These are phyloP conservation scores for Sambucus nigra DNA, from an alignment of 129 eudicot species.

Conservation along the genomic window DNA sequence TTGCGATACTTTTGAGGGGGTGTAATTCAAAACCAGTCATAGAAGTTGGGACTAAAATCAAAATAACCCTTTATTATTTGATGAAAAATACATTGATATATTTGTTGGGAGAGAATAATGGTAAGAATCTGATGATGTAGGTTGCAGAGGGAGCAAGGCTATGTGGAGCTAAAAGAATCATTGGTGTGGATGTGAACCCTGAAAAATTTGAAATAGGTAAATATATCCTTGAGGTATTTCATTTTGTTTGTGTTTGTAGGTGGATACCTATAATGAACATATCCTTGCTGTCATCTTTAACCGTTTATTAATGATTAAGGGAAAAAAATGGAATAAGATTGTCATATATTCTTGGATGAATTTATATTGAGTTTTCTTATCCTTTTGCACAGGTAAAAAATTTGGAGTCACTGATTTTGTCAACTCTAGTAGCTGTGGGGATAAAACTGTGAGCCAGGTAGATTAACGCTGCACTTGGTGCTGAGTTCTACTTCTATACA, in stretches of 20 bases:
- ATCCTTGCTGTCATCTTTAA: not conserved
- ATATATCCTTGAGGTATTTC: not conserved
- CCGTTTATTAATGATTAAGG: not conserved
- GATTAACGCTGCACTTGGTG: not conserved
- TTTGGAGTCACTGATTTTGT: slow-evolving; percentile 92
- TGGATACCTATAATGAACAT: not conserved
- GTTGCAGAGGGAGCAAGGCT: slow-evolving; percentile 92
- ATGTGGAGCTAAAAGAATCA: slow-evolving; percentile 67
- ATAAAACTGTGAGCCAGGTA: slow-evolving; percentile 80
- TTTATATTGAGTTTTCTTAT: not conserved
- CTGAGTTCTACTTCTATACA: not conserved
- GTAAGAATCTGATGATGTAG: slow-evolving; percentile 21
- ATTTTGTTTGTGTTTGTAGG: not conserved
- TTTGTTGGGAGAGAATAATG: not conserved
- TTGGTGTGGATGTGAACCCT: slow-evolving; percentile 72
- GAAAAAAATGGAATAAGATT: not conserved
- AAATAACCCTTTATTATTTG: no score
- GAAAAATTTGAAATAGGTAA: slow-evolving; percentile 62
- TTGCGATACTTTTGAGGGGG: no score
- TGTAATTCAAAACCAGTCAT: no score
- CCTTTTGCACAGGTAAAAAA: slow-evolving; percentile 36
- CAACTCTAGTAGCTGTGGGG: slow-evolving; percentile 42
- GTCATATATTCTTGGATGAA: slow-evolving; percentile 10
- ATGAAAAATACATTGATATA: not conserved
- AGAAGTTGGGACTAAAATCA: no score